A percentile compares a stretch with the other conserved stretches of the same genome.
Evolutionary conservation across 2,329 filamentous ascomycete species (phyloP).

Genomic region (Colletotrichum salicis): DNA sequence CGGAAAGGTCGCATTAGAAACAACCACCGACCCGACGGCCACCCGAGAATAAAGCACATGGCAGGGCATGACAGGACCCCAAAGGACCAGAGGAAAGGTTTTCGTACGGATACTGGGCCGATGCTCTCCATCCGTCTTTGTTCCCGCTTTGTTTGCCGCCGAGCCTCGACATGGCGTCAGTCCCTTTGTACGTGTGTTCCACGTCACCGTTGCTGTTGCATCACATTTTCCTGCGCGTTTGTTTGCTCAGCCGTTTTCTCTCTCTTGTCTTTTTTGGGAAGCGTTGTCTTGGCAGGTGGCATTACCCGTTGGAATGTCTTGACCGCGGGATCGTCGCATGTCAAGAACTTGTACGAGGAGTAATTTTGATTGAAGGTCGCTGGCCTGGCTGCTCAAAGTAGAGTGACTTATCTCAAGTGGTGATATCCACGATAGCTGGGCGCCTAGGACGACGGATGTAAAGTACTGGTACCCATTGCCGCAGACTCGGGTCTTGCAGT

Average conservation of each 20-base stretch:
- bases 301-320: slow-evolving; percentile 5
- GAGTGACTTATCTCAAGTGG: not conserved
- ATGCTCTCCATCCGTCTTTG: slow-evolving; percentile 3
- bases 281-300: not conserved
- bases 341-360: not conserved
- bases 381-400: slow-evolving; percentile 1
- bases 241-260: slow-evolving; percentile 11
- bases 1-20: slow-evolving; percentile 18
- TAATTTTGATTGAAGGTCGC: not conserved
- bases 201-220: slow-evolving; percentile 22
- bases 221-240: slow-evolving; percentile 6
- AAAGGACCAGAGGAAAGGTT: not conserved
- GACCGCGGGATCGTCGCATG: not conserved
- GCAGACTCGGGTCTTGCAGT: slow-evolving; percentile 13
- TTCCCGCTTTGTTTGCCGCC: slow-evolving; percentile 16
- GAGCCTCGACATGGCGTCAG: slow-evolving; percentile 14
- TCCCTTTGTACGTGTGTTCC: slow-evolving; percentile 12
- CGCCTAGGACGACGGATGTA: not conserved
- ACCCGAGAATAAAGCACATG: not conserved
- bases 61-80: not conserved
- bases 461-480: slow-evolving; percentile 18
- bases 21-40: slow-evolving; percentile 7
- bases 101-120: not conserved
- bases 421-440: fast-evolving
- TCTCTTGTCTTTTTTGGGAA: not conserved